phyloP scores from a whole-genome alignment of 352 stramenopile species.

The Phytophthora syringae region DNA sequence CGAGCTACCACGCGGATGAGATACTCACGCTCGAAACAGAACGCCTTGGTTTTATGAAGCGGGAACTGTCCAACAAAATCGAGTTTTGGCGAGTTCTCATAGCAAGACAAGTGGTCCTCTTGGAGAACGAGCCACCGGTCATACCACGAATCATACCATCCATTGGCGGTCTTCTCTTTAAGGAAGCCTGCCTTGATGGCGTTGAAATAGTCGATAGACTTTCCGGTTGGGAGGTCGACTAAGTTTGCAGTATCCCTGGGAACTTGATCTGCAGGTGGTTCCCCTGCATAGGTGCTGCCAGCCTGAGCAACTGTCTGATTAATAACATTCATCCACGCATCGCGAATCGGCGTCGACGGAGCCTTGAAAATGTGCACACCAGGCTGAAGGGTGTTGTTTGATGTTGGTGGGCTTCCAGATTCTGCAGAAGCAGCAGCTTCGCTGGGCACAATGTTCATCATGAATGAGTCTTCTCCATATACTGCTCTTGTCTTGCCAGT shows the following conservation, averaged over 20 bases:
- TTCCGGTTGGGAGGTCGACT: conserved; percentile 64
- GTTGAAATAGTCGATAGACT: conserved; percentile 83
- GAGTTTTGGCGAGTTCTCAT: conserved; percentile 80
- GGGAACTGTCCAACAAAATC: conserved; percentile 80
- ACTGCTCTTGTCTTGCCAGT: conserved; percentile 55
- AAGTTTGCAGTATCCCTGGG: conserved; percentile 40
- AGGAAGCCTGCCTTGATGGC: conserved; percentile 75
- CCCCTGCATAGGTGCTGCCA: conserved; percentile 25
- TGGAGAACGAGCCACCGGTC: conserved; percentile 86
- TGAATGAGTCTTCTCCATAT: conserved; percentile 85
- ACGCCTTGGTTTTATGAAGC: conserved; percentile 67
- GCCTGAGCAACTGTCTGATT: conserved; percentile 52
- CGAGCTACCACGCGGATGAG: conserved; percentile 80
- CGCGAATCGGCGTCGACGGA: conserved; percentile 61
- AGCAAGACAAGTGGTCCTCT: conserved; percentile 75
- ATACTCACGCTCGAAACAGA: conserved; percentile 77
- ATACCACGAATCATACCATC: conserved; percentile 86
- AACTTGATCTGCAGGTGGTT: conserved; percentile 12
- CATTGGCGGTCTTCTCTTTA: conserved; percentile 75
- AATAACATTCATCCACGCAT: conserved; percentile 75
- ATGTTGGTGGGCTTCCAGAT: conserved; percentile 25
- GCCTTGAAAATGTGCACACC: conserved; percentile 68
- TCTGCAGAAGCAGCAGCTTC: conserved; percentile 34
- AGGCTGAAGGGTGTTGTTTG: conserved; percentile 24
- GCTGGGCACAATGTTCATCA: conserved; percentile 69